These are phyloP conservation scores for Saturnispora kantuleensis DNA, from an alignment of 805 yeast genomes.

Conservation along the genomic window DNA sequence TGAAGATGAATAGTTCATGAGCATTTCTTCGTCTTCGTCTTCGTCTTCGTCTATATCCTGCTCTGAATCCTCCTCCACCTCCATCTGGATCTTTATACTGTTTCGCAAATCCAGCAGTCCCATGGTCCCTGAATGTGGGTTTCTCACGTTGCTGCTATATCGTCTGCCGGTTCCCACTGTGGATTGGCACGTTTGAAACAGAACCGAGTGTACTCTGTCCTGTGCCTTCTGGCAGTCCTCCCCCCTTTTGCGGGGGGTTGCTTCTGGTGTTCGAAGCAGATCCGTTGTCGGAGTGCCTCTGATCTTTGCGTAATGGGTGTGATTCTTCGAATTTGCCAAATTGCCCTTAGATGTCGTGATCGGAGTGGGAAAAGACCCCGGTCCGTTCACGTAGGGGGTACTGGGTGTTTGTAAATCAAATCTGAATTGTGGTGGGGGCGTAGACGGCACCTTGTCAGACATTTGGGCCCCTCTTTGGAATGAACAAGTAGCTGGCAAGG, in stretches of 20 bases:
- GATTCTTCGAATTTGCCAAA: background rate
- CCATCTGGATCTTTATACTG: slow-evolving; percentile 16
- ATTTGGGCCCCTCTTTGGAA: background rate
- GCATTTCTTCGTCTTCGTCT: slow-evolving; percentile 6
- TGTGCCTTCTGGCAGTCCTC: background rate
- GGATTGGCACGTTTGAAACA: slow-evolving; percentile 24
- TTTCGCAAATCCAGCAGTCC: slow-evolving; percentile 15
- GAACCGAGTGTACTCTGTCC: slow-evolving; percentile 3
- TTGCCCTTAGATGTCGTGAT: slow-evolving; percentile 7
- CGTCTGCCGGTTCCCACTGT: slow-evolving; percentile 25
- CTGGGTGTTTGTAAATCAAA: slow-evolving; percentile 12
- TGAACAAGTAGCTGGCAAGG: background rate
- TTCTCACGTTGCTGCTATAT: background rate
- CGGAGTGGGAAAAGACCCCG: slow-evolving; percentile 8
- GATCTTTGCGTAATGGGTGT: background rate
- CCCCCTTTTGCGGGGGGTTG: slow-evolving; percentile 11
- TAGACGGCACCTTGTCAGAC: slow-evolving; percentile 8
- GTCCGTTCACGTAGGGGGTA: slow-evolving; percentile 1
- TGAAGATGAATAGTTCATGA: slow-evolving; percentile 8
- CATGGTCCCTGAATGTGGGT: background rate
- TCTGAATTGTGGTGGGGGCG: slow-evolving; percentile 3
- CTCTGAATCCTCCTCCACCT: slow-evolving; percentile 12
- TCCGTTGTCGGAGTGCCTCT: background rate
- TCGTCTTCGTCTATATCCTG: background rate
- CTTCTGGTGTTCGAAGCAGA: slow-evolving; percentile 12